Evolutionary conservation across 768 basidiomycete genomes (phyloP).

Genomic region (Suillus subluteus): DNA sequence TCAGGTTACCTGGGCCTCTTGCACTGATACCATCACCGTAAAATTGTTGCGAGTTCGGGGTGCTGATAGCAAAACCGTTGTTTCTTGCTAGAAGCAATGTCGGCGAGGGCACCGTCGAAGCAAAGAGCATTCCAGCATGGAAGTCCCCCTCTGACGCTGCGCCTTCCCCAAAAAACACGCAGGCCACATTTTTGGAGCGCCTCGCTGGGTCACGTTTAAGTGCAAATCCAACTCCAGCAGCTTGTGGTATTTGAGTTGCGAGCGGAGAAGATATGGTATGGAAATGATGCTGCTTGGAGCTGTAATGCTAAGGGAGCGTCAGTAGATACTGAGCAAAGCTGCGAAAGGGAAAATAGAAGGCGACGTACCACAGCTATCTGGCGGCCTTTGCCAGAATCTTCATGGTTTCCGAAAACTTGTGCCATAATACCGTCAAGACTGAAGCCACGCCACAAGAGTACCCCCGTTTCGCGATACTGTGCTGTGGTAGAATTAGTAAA

Average conservation of each 20-base stretch:
- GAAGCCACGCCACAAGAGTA: constrained; percentile 90
- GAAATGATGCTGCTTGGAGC: constrained; percentile 82
- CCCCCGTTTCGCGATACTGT: constrained; percentile 94
- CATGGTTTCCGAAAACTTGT: constrained; percentile 87
- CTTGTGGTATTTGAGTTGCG: constrained; percentile 94
- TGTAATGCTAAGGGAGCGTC: constrained; percentile 66
- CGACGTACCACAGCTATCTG: constrained; percentile 89
- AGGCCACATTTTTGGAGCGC: constrained; percentile 74
- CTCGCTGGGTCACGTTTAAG: constrained; percentile 76
- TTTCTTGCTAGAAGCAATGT: constrained; percentile 76
- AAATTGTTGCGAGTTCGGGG: constrained; percentile 87
- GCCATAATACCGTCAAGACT: constrained; percentile 81
- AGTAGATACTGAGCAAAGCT: constrained; percentile 9
- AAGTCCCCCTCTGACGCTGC: constrained; percentile 95
- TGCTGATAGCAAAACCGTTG: constrained; percentile 95
- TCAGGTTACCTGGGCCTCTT: constrained; percentile 69
- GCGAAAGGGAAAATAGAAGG: background rate
- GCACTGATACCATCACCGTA: constrained; percentile 92
- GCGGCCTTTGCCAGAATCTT: constrained; percentile 85
- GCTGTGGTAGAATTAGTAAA: constrained; percentile 42
- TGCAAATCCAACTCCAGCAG: constrained; percentile 91
- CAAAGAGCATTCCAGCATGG: constrained; percentile 85
- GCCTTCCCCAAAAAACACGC: constrained; percentile 92
- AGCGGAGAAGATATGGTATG: constrained; percentile 94
- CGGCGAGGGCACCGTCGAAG: constrained; percentile 75